These are phyloP conservation scores for Xanthoconium purpureum DNA, from an alignment of 768 basidiomycete species.

Conservation along the genomic window DNA sequence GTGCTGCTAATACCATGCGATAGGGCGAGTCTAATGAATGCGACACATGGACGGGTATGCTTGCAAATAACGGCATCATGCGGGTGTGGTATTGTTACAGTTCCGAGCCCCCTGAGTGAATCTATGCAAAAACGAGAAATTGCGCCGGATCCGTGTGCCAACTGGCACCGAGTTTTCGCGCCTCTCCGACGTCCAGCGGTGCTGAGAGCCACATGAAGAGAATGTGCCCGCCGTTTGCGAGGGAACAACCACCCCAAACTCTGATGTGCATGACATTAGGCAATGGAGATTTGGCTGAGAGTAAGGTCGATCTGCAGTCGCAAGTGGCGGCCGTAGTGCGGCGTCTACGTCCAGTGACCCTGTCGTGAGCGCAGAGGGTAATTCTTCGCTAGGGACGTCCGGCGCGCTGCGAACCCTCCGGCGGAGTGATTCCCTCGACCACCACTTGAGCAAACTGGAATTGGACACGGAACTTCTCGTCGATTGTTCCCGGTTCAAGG, in stretches of 20 bases:
- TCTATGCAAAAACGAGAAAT: slow-evolving; percentile 36
- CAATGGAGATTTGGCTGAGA: slow-evolving; percentile 32
- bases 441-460: slow-evolving; percentile 42
- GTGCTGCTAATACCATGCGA: slow-evolving; percentile 3
- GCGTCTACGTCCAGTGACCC: slow-evolving; percentile 23
- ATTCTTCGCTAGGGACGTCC: slow-evolving; percentile 36
- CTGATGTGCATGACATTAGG: slow-evolving; percentile 11
- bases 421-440: slow-evolving; percentile 48
- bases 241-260: slow-evolving; percentile 22
- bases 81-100: slow-evolving; percentile 5
- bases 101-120: slow-evolving; percentile 23
- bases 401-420: slow-evolving; percentile 53
- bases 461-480: slow-evolving; percentile 27
- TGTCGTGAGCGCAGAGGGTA: slow-evolving; percentile 26
- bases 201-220: slow-evolving; percentile 21
- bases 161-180: slow-evolving; percentile 13
- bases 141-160: slow-evolving; percentile 30
- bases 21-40: slow-evolving; percentile 6
- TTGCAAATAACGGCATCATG: slow-evolving; percentile 11
- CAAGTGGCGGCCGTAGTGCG: slow-evolving; percentile 7
- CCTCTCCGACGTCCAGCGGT: slow-evolving; percentile 17
- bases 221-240: slow-evolving; percentile 11
- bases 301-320: slow-evolving; percentile 22
- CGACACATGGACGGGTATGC: slow-evolving; percentile 17
- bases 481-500: slow-evolving; percentile 29